Conservation (phyloP, 202 grass and related monocot species). For the Carex sylvatica region DNA sequence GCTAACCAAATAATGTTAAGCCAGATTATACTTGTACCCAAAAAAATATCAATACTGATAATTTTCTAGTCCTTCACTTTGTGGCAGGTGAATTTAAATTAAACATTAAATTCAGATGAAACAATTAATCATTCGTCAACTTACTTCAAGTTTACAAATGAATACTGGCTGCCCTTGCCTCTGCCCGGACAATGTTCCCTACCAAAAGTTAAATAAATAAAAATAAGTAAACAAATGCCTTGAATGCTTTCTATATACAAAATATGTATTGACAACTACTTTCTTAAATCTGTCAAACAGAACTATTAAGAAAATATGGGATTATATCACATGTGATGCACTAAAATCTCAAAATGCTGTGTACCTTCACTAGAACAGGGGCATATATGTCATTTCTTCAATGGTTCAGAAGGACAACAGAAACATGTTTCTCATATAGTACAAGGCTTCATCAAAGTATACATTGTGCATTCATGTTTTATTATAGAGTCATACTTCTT, state of each 20-base stretch:
- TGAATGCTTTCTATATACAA: slow-evolving; percentile 1
- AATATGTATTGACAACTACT: background rate
- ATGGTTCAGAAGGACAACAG: slow-evolving; percentile 3
- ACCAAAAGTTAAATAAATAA: slow-evolving; percentile 31
- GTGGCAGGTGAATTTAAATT: slow-evolving; percentile 21
- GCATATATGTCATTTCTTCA: slow-evolving; percentile 2
- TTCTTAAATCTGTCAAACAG: slow-evolving; percentile 7
- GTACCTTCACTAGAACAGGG: background rate
- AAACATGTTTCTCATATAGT: background rate
- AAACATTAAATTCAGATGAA: slow-evolving; percentile 14
- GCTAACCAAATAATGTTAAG: background rate
- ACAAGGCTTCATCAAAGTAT: background rate
- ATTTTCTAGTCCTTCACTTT: background rate
- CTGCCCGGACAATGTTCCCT: slow-evolving; percentile 93
- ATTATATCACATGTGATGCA: background rate
- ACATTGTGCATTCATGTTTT: background rate
- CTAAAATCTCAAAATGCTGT: background rate
- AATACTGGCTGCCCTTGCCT: slow-evolving; percentile 93
- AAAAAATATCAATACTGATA: background rate
- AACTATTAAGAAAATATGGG: background rate
- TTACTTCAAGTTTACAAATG: slow-evolving; percentile 99
- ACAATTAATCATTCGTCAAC: slow-evolving; percentile 26
- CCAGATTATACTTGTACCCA: background rate
- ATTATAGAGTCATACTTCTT: background rate
- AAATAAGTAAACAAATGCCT: slow-evolving; percentile 25